Conservation (phyloP, 1,139 yeast species). For the Zygoascus hellenicus region DNA sequence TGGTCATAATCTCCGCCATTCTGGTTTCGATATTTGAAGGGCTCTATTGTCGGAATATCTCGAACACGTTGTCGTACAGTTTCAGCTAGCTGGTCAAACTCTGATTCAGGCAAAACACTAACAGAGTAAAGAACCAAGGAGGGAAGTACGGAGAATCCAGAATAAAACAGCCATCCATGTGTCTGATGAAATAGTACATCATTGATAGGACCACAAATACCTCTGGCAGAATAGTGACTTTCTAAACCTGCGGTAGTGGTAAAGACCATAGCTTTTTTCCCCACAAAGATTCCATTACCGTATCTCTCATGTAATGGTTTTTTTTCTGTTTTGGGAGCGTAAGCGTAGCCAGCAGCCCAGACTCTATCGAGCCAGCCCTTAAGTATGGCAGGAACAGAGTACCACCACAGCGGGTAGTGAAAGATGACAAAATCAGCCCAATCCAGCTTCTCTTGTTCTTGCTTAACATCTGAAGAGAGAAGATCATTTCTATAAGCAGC, state of each 20-base stretch:
- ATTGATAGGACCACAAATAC: constrained; percentile 3
- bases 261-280: constrained; percentile 7
- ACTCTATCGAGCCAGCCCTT: constrained; percentile 11
- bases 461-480: constrained; percentile 5
- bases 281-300: constrained; percentile 6
- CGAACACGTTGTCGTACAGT: constrained; percentile 2
- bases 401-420: constrained; percentile 10
- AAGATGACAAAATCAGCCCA: constrained; percentile 9
- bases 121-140: constrained; percentile 2
- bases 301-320: constrained; percentile 3
- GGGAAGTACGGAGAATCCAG: constrained; percentile 7
- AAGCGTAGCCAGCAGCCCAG: constrained; percentile 3
- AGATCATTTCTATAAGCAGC: constrained; percentile 1
- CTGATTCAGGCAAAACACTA: background rate
- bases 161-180: constrained; percentile 4
- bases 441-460: constrained; percentile 8
- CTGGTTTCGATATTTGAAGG: constrained; percentile 2
- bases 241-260: constrained; percentile 2
- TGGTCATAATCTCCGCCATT: constrained; percentile 4
- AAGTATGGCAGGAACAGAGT: constrained; percentile 6
- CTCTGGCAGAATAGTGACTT: constrained; percentile 3
- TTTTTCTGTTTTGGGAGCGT: background rate
- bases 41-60: background rate
- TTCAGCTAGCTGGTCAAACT: constrained; percentile 2
- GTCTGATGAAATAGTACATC: constrained; percentile 1